phyloP scores from a whole-genome alignment of 2,329 filamentous ascomycete genomes.

The Trichoderma sp. region DNA sequence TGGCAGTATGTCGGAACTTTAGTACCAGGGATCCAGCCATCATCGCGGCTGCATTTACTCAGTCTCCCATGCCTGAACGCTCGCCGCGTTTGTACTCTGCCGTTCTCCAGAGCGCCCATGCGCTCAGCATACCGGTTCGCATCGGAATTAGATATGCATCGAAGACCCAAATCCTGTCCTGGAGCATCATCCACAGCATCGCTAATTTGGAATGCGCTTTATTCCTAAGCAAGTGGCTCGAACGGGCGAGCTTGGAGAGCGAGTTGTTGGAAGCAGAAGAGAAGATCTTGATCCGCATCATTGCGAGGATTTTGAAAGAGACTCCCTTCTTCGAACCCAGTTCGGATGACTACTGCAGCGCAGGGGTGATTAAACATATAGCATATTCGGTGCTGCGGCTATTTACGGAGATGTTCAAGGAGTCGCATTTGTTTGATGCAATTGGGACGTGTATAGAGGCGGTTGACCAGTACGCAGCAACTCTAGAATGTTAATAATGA shows the following conservation, averaged over 20 bases:
- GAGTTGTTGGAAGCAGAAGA: background rate
- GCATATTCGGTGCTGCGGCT: background rate
- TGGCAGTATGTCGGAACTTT: background rate
- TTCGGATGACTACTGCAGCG: background rate
- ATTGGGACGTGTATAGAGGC: constrained; percentile 16
- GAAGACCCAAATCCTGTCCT: constrained; percentile 15
- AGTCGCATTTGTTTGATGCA: constrained; percentile 23
- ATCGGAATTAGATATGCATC: constrained; percentile 18
- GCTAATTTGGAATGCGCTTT: constrained; percentile 17
- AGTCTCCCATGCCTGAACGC: constrained; percentile 6
- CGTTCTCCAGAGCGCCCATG: constrained; percentile 17
- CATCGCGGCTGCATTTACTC: constrained; percentile 3
- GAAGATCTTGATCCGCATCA: constrained; percentile 9
- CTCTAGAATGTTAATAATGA: constrained; percentile 4
- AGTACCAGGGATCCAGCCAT: constrained; percentile 1
- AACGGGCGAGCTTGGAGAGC: constrained; percentile 8
- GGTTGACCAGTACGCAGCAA: constrained; percentile 13
- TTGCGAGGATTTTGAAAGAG: constrained; percentile 12
- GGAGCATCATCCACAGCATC: constrained; percentile 22
- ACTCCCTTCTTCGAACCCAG: constrained; percentile 10
- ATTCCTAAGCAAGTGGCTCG: constrained; percentile 17
- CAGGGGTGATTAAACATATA: constrained; percentile 1
- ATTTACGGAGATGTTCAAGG: constrained; percentile 19
- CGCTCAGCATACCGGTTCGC: constrained; percentile 20
- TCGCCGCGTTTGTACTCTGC: constrained; percentile 23